These are phyloP conservation scores for Microcyclosporella mali DNA, from an alignment of 2,329 filamentous ascomycete species.

Conservation along the genomic window DNA sequence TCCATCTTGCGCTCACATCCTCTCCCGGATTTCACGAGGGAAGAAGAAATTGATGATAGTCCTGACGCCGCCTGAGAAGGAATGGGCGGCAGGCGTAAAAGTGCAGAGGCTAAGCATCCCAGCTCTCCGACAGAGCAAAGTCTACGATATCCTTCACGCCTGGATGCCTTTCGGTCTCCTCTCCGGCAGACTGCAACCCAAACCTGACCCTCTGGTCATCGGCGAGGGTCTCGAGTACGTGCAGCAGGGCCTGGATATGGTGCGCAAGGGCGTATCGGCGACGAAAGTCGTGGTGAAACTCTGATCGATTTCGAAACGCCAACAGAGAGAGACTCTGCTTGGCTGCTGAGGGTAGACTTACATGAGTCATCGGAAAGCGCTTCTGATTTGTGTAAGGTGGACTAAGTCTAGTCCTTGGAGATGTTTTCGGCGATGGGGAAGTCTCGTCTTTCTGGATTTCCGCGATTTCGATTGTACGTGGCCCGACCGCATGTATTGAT, in stretches of 20 bases:
- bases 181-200: constrained; percentile 10
- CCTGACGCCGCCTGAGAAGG: constrained; percentile 6
- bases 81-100: constrained; percentile 5
- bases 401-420: no score
- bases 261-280: constrained; percentile 18
- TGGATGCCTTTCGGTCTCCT: constrained; percentile 14
- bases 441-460: no score
- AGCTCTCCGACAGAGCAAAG: constrained; percentile 2
- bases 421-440: no score
- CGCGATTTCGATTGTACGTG: no score
- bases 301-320: background rate
- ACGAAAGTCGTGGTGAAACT: constrained; percentile 18
- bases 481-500: no score
- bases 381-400: no score
- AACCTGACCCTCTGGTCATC: constrained; percentile 13
- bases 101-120: constrained; percentile 12
- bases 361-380: no score
- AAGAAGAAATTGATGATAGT: constrained; percentile 9
- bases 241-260: constrained; percentile 14
- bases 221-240: constrained; percentile 16
- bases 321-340: no score
- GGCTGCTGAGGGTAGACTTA: no score
- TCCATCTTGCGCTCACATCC: constrained; percentile 2
- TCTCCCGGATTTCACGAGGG: constrained; percentile 1
- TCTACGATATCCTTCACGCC: constrained; percentile 8